Conservation (phyloP, 2,329 filamentous ascomycete genomes). For the Claviceps quebecensis region DNA sequence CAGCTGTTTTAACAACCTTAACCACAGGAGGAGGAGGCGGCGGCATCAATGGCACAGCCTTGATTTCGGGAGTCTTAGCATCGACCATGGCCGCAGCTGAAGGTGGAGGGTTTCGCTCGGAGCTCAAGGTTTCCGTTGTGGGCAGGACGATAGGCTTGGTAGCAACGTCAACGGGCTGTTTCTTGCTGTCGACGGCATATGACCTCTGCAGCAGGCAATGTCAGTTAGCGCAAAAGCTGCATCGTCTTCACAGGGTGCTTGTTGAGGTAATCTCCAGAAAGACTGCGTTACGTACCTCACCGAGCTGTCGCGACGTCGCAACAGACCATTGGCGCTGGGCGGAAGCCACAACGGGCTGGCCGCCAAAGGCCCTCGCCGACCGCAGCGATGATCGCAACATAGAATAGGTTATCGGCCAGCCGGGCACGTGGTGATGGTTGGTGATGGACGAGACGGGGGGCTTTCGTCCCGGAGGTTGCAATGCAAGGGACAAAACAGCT, state of each 20-base stretch:
- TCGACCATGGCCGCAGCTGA: slow-evolving; percentile 18
- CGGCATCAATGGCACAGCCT: slow-evolving; percentile 16
- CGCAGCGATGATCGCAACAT: slow-evolving; percentile 59
- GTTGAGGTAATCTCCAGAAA: neutral
- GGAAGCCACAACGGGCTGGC: slow-evolving; percentile 37
- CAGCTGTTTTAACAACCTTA: neutral
- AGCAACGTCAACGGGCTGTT: slow-evolving; percentile 34
- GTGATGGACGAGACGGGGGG: slow-evolving; percentile 8
- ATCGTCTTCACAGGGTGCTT: neutral
- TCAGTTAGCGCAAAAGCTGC: neutral
- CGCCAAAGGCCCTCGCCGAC: slow-evolving; percentile 46
- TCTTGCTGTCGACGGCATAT: slow-evolving; percentile 43
- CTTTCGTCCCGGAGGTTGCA: slow-evolving; percentile 11
- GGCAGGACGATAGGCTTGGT: slow-evolving; percentile 39
- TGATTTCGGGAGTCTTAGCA: slow-evolving; percentile 13
- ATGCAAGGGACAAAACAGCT: slow-evolving; percentile 26
- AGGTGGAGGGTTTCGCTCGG: slow-evolving; percentile 29
- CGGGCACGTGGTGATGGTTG: slow-evolving; percentile 18
- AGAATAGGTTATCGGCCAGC: slow-evolving; percentile 36
- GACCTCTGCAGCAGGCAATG: slow-evolving; percentile 29
- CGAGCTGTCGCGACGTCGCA: slow-evolving; percentile 20
- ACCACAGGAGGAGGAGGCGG: slow-evolving; percentile 9
- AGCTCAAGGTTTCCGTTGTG: slow-evolving; percentile 36
- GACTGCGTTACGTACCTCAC: slow-evolving; percentile 16
- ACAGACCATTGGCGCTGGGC: slow-evolving; percentile 45